Evolutionary conservation across 768 basidiomycete genomes (phyloP), one percentile per base, ranked within the genome.

Genomic region (Termitomyces sp.): DNA sequence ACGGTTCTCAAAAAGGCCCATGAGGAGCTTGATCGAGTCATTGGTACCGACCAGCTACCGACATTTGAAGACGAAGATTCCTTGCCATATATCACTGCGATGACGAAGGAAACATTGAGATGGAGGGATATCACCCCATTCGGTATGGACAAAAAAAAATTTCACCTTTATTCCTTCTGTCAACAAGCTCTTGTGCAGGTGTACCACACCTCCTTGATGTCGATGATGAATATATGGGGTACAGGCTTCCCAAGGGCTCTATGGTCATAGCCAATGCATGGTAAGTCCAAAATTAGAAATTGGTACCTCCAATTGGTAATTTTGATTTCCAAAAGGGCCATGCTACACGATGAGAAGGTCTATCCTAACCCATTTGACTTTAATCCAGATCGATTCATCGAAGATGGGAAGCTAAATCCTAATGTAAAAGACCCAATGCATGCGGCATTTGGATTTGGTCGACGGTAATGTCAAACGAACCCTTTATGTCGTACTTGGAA

Each of bases 201-300:
- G 17, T 69, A 14, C 68, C 70, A 9, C 74, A 71, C 56, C 44
- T 60, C 14, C 60, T 65, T 5, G 53, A 50, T 2, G 61, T 60
- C 14, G 73, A 74, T 8, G 71, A 74, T 53, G 55, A 64, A 2
- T 76, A 74, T 55, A 56, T 62, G n/a, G 73, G 72, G 1, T 71
- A 72, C 49, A 44, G 59, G 52, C 71, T 76, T 40, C 73, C 73
- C 0, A 66, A 66, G 28, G 69, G 64, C 4, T 55, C 69, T 1
- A 66, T 64, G n/a, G 66, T 70, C 40, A 58, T 72, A 30, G 44
- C 65, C 3, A 72, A 72, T 50, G 56, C 60, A 40, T 72, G 70
- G 73, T 70, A 37, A 38, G 56, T 55, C 4, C 8, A 22, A 10
- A 45, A 28, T 37, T 1, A 2, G 11, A 26, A 15, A 0, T 11